Conservation (phyloP, 495 filamentous ascomycete species). For the Hyaloscypha finlandica region DNA sequence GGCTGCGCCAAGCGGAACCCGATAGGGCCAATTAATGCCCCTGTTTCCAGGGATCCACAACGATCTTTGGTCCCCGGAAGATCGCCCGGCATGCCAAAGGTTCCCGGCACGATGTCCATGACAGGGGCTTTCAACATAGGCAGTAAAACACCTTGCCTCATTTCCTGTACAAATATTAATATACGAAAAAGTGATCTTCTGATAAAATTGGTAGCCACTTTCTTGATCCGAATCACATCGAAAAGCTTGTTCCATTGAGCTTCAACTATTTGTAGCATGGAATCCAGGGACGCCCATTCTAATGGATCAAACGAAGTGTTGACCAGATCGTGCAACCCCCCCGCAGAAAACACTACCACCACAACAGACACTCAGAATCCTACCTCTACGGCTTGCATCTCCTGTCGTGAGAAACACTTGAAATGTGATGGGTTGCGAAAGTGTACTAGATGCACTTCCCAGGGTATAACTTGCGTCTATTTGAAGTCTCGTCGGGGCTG, state of each 20-base stretch:
- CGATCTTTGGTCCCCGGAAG: background rate
- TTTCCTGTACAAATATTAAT: background rate
- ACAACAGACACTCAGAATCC: background rate
- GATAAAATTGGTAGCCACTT: too few species aligned
- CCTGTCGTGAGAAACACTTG: constrained; percentile 24
- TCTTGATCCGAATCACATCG: too few species aligned
- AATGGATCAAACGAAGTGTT: background rate
- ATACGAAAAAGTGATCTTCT: too few species aligned
- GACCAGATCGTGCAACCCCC: background rate
- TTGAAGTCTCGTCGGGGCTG: constrained; percentile 20
- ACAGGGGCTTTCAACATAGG: too few species aligned
- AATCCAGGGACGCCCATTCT: too few species aligned
- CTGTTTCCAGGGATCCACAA: background rate
- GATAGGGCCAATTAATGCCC: background rate
- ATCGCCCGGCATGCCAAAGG: background rate
- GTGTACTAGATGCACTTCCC: constrained; percentile 20
- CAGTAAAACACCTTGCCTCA: too few species aligned
- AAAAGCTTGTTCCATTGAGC: too few species aligned
- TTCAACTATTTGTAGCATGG: too few species aligned
- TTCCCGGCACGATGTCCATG: background rate
- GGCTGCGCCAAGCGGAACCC: background rate
- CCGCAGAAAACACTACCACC: background rate
- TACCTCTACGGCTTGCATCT: constrained; percentile 10
- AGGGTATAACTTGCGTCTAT: constrained; percentile 23
- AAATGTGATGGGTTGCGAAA: constrained; percentile 25